Base-by-base conservation (phyloP, 2,329 filamentous ascomycete species). In the Fusarium pseudoanthophilum region DNA sequence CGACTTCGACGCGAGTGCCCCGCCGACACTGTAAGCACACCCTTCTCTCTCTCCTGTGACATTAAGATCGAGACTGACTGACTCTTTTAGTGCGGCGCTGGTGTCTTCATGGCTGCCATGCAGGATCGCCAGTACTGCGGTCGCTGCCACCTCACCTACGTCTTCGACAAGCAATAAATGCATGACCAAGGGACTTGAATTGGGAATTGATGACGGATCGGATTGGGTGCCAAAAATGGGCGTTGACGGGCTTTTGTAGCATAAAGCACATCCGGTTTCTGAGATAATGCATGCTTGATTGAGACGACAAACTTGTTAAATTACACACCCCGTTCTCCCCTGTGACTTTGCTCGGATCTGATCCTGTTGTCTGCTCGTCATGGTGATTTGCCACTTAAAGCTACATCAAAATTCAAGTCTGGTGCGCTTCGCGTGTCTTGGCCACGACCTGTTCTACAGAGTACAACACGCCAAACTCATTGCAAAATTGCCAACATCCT, bases 21-120 rank as follows among this genome's bases (percentile, higher is more conserved):
- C 79, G 88, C 90, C 84, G 92, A 95, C 80, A 94, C 92, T 83
- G 94, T 96, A 86, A 88, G n/a, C 32, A 34, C 32, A 5, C 32
- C 32, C n/a, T n/a, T 34, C 32, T 34, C 32, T 34, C 30, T 32
- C 3, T 8, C 11, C 32, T 34, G 7, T 34, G 14, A 34, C 8
- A 16, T 34, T 15, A 16, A 34, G 6, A 16, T 34, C 15, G 15
- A 36, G 8, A 24, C 21, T 51, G 4, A 43, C 82, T 88, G 79
- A 86, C 81, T 62, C 60, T 24, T 55, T 55, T 75, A 97, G 95
- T 99, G 96, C 87, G 96, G 96, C 91, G 96, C 97, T 82, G 96
- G 96, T 95, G 92, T 99, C 89, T 99, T 99, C 93, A 99, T 99
- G 96, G 96, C 96, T 85, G 94, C 96, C 85, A 98, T 98, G 95